Evolutionary conservation across 2,329 filamentous ascomycete species (phyloP).

Genomic region (Colletotrichum sp.): DNA sequence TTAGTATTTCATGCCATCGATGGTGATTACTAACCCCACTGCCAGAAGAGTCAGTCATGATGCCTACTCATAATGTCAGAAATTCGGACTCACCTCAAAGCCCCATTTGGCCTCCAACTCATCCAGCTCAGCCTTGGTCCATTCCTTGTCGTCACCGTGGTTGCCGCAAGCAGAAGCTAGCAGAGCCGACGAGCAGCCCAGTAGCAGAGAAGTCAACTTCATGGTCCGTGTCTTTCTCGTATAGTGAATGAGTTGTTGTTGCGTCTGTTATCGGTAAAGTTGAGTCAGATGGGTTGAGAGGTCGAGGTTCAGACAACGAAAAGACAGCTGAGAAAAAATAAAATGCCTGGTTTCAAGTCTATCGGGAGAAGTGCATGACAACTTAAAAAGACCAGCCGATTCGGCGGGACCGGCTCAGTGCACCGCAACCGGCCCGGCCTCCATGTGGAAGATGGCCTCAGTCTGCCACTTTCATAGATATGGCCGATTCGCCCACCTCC

Average conservation of each 20-base stretch:
- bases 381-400: not conserved
- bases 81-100: constrained; percentile 46
- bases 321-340: not conserved
- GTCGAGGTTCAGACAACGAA: not conserved
- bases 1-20: not conserved
- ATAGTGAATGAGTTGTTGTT: not conserved
- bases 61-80: not conserved
- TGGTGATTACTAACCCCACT: constrained; percentile 19
- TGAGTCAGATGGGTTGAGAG: not conserved
- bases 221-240: not conserved
- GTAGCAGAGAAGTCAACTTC: constrained; percentile 16
- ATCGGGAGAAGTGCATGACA: not conserved
- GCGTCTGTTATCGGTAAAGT: not conserved
- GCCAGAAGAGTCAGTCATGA: not conserved
- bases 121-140: constrained; percentile 54
- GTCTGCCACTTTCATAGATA: not conserved
- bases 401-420: constrained; percentile 2
- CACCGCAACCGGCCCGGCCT: constrained; percentile 14
- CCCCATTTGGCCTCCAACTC: constrained; percentile 64
- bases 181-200: constrained; percentile 23
- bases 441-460: not conserved
- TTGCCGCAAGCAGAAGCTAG: constrained; percentile 34
- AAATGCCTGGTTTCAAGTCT: not conserved
- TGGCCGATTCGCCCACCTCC: not conserved
- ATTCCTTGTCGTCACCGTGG: constrained; percentile 45